A percentile compares a stretch with the other conserved stretches of the same genome.
Evolutionary conservation across 2,329 filamentous ascomycete genomes (phyloP).

Genomic region (Plenodomus tracheiphilus): DNA sequence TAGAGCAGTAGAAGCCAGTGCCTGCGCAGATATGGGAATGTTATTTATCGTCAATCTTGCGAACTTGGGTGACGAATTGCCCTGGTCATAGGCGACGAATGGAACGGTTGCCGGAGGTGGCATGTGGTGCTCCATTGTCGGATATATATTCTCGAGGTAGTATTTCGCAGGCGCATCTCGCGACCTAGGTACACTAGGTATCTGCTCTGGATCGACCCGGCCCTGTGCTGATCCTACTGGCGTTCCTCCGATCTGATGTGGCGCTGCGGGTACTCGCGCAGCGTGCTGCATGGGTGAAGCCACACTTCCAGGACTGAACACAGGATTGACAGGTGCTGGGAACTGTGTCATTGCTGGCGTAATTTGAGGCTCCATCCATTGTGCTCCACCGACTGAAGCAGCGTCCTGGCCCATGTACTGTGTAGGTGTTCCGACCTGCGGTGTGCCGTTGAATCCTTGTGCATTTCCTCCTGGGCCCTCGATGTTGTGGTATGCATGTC

Average conservation of each 20-base stretch:
- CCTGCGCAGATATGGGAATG: constrained; percentile 82
- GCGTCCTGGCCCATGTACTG: constrained; percentile 60
- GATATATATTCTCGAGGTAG: constrained; percentile 86
- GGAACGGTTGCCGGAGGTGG: constrained; percentile 86
- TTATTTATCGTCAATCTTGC: constrained; percentile 90
- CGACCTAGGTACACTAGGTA: constrained; percentile 85
- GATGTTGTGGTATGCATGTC: constrained; percentile 88
- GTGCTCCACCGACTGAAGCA: constrained; percentile 37
- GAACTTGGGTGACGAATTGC: constrained; percentile 94
- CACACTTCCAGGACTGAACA: constrained; percentile 52
- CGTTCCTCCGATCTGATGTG: constrained; percentile 33
- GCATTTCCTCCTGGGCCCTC: constrained; percentile 69
- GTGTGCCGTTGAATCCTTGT: constrained; percentile 71
- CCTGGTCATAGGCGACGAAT: constrained; percentile 93
- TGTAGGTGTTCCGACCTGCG: constrained; percentile 59
- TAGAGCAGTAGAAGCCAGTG: constrained; percentile 76
- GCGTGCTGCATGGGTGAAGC: constrained; percentile 44
- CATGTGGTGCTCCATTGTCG: constrained; percentile 91
- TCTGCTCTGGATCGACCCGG: constrained; percentile 85
- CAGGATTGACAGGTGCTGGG: constrained; percentile 57
- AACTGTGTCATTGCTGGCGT: constrained; percentile 62
- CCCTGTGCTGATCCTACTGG: constrained; percentile 66
- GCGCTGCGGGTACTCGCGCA: constrained; percentile 30
- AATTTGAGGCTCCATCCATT: constrained; percentile 48
- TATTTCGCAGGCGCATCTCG: constrained; percentile 81